Conservation (phyloP, 495 filamentous ascomycete genomes). For the Cenococcum geophilum region DNA sequence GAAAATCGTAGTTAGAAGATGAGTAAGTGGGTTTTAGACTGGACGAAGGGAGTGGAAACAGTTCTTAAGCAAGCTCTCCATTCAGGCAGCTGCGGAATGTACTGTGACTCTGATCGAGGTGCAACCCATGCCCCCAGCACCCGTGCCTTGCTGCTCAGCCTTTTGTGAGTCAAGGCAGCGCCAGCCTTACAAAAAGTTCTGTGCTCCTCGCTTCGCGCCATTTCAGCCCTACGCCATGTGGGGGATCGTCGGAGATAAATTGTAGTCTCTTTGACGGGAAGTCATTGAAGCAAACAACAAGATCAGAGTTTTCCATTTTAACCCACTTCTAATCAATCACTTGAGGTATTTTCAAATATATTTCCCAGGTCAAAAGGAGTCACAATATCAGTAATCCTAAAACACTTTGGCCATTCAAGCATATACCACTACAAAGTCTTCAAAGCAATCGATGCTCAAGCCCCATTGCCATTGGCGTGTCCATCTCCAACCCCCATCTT, state of each 20-base stretch:
- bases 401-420: too few species aligned
- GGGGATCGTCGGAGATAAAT: background rate
- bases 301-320: too few species aligned
- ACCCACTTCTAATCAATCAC: too few species aligned
- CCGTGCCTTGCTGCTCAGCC: background rate
- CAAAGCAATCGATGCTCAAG: background rate
- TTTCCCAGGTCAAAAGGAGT: too few species aligned
- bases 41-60: background rate
- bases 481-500: background rate
- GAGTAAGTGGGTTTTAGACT: background rate
- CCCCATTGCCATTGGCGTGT: background rate
- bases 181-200: too few species aligned
- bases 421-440: too few species aligned
- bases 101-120: background rate
- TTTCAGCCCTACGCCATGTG: background rate
- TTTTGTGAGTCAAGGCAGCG: background rate
- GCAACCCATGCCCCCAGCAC: too few species aligned
- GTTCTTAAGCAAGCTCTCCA: conserved; percentile 9
- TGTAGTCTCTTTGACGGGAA: background rate
- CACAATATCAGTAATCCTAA: too few species aligned
- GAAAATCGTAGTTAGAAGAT: conserved; percentile 4
- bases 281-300: too few species aligned
- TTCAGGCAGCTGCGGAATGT: conserved; percentile 19
- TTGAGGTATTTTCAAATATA: too few species aligned
- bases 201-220: background rate